Evolutionary conservation across 2,329 filamentous ascomycete genomes (phyloP).

Genomic region (Ploettnerulaceae sp.): DNA sequence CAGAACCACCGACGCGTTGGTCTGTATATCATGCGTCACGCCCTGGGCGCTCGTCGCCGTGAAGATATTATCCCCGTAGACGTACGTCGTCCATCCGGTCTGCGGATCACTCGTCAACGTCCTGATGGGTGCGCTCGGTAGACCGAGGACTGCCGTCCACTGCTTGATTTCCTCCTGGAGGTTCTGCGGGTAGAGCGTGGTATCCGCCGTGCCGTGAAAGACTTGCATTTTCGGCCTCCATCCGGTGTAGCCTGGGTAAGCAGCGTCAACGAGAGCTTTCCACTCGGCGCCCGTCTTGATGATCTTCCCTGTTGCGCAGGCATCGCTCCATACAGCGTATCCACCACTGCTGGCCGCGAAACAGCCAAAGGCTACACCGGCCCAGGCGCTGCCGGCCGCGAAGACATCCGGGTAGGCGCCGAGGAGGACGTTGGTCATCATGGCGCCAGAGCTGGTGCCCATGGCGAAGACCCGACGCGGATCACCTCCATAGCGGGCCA

Average conservation of each 20-base stretch:
- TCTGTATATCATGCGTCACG: conserved; percentile 8
- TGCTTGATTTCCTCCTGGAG: conserved; percentile 42
- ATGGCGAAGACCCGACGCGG: conserved; percentile 48
- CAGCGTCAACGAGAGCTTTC: conserved; percentile 43
- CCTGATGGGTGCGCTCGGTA: conserved; percentile 28
- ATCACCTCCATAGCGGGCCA: conserved; percentile 47
- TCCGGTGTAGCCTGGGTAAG: conserved; percentile 36
- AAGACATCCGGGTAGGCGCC: conserved; percentile 46
- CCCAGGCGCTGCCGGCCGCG: conserved; percentile 41
- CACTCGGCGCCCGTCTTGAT: conserved; percentile 41
- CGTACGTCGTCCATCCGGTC: conserved; percentile 27
- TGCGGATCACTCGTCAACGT: conserved; percentile 26
- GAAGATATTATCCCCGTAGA: conserved; percentile 20
- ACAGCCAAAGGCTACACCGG: conserved; percentile 43
- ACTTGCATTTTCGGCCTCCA: conserved; percentile 23
- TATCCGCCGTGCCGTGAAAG: conserved; percentile 36
- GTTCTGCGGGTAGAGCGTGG: conserved; percentile 37
- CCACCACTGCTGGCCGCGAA: conserved; percentile 34
- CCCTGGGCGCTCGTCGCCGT: conserved; percentile 3
- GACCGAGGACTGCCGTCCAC: conserved; percentile 43
- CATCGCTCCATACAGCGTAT: conserved; percentile 43
- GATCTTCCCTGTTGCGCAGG: conserved; percentile 39
- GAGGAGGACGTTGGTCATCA: conserved; percentile 48
- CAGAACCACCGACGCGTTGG: conserved; percentile 1
- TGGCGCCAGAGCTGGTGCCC: conserved; percentile 45